Evolutionary conservation across 148 eudicot species (phyloP), one percentile per base, ranked within the genome.

Genomic region (Camellia sinensis): DNA sequence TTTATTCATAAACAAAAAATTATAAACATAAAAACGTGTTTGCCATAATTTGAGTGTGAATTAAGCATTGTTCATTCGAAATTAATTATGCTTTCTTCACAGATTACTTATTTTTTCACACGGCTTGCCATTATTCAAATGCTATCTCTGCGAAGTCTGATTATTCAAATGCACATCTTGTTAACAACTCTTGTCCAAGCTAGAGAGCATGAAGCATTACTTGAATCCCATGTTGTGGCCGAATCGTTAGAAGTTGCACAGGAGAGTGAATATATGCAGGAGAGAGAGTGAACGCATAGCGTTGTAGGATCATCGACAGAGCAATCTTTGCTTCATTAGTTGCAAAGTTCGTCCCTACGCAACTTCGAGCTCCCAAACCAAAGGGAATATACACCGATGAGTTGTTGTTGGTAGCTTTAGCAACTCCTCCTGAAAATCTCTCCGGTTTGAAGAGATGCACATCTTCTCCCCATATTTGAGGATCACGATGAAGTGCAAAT

Each of bases 401-500:
- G n/a, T 72, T 72, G 61, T 53, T 52, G n/a, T 62, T 72, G 19
- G 71, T 80, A 8, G 77, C 82, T 44, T 80, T 60, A 3, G 71
- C 67, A 13, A 80, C 57, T n/a, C 77, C 82, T 48, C 63, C 61
- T 0, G 77, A 22, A 54, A 80, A 80, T 50, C 82, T 80, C 12
- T 80, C 71, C 5, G 77, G 82, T 8, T 80, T 80, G 77, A 80
- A 80, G 5, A 43, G 60, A 11, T 50, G 52, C 21, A 50, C 77
- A 50, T 80, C 82, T 71, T 79, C 70, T 15, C 82, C 82, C 76
- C 82, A 79, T 19, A 79, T 60, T 48, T 71, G 54, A 61, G 76
- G 76, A 22, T 80, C 71, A 50, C 50, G 70, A 8, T 80, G 69
- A 22, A 60, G 59, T 43, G 66, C 40, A 1, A 80, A 17, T 21